A percentile compares a stretch with the other conserved stretches of the same genome.
Evolutionary conservation across 164 flowering plant genomes (phyloP).

Genomic region (Macadamia tetraphylla): DNA sequence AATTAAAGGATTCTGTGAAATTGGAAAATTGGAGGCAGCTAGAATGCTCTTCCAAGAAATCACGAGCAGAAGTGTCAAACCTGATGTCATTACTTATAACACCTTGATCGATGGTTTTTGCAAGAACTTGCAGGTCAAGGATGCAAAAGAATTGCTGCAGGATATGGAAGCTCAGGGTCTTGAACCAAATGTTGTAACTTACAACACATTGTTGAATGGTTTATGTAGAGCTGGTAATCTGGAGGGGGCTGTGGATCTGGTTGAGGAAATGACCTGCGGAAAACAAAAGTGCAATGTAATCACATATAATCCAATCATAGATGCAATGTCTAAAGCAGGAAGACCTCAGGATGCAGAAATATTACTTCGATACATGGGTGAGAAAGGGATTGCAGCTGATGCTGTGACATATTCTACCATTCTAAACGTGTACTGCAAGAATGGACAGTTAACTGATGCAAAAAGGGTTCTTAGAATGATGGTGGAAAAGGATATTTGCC

Average conservation of each 20-base stretch:
- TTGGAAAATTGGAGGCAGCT: conserved; percentile 17
- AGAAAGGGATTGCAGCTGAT: conserved; percentile 20
- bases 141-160: conserved; percentile 13
- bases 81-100: conserved; percentile 19
- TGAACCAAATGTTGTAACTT: conserved; percentile 18
- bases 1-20: conserved; percentile 20
- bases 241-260: conserved; percentile 9
- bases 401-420: conserved; percentile 17
- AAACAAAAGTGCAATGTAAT: conserved; percentile 9
- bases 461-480: conserved; percentile 10
- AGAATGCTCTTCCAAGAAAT: conserved; percentile 9
- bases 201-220: conserved; percentile 14
- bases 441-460: conserved; percentile 15
- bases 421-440: conserved; percentile 14
- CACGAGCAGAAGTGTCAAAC: conserved; percentile 1
- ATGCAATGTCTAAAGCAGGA: conserved; percentile 14
- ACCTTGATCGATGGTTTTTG: conserved; percentile 21
- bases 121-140: conserved; percentile 11
- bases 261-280: conserved; percentile 10
- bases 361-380: conserved; percentile 9
- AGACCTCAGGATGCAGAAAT: conserved; percentile 16
- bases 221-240: conserved; percentile 10
- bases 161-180: conserved; percentile 12
- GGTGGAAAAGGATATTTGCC: conserved; percentile 13
- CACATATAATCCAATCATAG: conserved; percentile 14